Base-by-base conservation (phyloP, 352 stramenopile genomes). In the Phytophthora ohioensis region DNA sequence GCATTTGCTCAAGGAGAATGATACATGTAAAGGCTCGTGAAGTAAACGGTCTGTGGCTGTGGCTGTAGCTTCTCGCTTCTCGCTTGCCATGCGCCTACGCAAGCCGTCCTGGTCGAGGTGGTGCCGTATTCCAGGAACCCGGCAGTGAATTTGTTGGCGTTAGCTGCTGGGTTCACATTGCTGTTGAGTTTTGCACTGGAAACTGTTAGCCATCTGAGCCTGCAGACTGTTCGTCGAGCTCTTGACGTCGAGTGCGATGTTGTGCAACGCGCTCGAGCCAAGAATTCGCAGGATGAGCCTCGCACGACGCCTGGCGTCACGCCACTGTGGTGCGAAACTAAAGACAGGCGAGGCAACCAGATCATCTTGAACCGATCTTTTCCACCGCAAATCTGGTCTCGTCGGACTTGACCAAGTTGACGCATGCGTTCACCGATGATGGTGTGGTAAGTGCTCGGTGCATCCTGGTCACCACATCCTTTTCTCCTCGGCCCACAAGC, bases 11-110 rank as follows among this genome's bases (percentile, higher is more conserved):
- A 27, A 54, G 17, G 13, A 46, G 65, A 73, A 68, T 32, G 35
- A 4, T 48, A 38, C 35, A 64, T 68, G 65, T 68, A 73, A 68
- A 73, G 64, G 58, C 55, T 55, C 1, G 36, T 15, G 51, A 62
- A 55, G 6, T n/a, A 67, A 51, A 41, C 46, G 42, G 49, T 57
- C 5, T 6, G 17, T 41, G 43, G 13, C 17, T 42, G 6, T 61
- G 43, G 13, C 17, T 42, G 6, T 61, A 55, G 48, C 21, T 17
- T 43, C 17, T 30, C 3, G 27, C 12, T 53, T 39, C 51, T 47
- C 38, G 12, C n/a, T 34, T 15, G 3, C 51, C 51, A 57, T 58
- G 52, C 35, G 35, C 6, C 55, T 17, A 41, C 7, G 13, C 41
- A 9, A 9, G 21, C 21, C 21, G 21, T 27, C 21, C 21, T 27